Base-by-base conservation (phyloP, 192 early-diverging fungal genomes). In the Linderina pennispora region DNA sequence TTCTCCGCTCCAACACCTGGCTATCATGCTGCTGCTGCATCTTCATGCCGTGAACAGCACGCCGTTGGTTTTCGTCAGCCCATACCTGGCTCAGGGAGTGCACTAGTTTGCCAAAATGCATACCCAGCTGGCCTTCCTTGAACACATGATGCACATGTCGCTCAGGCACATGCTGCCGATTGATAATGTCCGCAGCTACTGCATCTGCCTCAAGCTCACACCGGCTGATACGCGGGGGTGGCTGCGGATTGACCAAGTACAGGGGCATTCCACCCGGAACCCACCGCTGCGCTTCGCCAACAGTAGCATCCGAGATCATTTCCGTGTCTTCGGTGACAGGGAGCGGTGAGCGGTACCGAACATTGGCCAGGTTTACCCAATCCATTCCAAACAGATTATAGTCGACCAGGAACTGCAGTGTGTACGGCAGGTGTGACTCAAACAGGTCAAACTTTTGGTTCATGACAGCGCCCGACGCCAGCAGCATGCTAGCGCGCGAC, bases 341-440 rank as follows among this genome's bases (percentile, higher is more conserved):
- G 9, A 58, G 53, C 13, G 58, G 64, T 18, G 58, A 45, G 23
- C 59, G 42, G 40, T 50, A 66, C 20, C 80, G 65, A 8, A 54
- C 43, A 7, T 50, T 50, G 21, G 56, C 52, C 16, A 90, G 38
- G 23, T 81, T 59, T 10, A 93, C 62, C 76, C 80, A 88, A 26
- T 85, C 85, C 87, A 92, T 91, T 1, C 90, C 90, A 46, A 84
- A 86, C 14, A 96, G 58, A 38, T 90, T 90, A 52, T 84, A 83
- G 45, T 96, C 90, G 40, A 92, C 75, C 41, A 90, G 68, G 48
- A 93, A 92, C 74, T 96, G 93, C 14, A 89, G 56, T 2, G 79
- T 60, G 48, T 85, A 93, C 0, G 88, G 78, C 24, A 96, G 58
- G 60, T 96, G 93, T 8, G 85, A 66, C 59, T 90, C 93, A 50